Evolutionary conservation across 2,329 filamentous ascomycete species (phyloP).

Genomic region (Cladophialophora bantiana): DNA sequence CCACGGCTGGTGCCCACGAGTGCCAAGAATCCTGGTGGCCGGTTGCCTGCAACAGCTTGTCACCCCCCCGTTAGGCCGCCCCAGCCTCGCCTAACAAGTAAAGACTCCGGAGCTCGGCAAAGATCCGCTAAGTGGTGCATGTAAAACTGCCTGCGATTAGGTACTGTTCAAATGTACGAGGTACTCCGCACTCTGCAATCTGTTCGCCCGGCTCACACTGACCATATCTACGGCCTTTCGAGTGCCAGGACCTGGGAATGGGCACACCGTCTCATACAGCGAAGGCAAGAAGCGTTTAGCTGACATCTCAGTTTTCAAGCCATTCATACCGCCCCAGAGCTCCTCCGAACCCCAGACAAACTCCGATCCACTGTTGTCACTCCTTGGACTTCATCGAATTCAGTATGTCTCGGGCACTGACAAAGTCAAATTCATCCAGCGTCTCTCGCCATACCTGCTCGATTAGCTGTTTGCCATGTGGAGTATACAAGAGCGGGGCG

Average conservation of each 20-base stretch:
- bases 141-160: too few species aligned
- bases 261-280: background rate
- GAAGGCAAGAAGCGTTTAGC: background rate
- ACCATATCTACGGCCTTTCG: background rate
- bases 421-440: conserved; percentile 25
- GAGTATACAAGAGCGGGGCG: conserved; percentile 35
- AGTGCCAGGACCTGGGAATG: background rate
- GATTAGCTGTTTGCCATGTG: conserved; percentile 46
- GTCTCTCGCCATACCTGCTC: conserved; percentile 48
- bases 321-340: background rate
- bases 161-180: too few species aligned
- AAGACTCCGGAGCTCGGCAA: conserved; percentile 3
- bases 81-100: conserved; percentile 7
- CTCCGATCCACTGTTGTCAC: too few species aligned
- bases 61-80: background rate
- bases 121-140: background rate
- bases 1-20: background rate
- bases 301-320: background rate
- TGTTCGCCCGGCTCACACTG: background rate
- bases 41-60: background rate
- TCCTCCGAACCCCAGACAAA: background rate
- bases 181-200: background rate
- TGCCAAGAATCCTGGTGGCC: background rate
- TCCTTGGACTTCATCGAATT: background rate
- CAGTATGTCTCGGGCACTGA: background rate